These are phyloP conservation scores for Cadophora malorum DNA, from an alignment of 2,329 filamentous ascomycete species.

Conservation along the genomic window DNA sequence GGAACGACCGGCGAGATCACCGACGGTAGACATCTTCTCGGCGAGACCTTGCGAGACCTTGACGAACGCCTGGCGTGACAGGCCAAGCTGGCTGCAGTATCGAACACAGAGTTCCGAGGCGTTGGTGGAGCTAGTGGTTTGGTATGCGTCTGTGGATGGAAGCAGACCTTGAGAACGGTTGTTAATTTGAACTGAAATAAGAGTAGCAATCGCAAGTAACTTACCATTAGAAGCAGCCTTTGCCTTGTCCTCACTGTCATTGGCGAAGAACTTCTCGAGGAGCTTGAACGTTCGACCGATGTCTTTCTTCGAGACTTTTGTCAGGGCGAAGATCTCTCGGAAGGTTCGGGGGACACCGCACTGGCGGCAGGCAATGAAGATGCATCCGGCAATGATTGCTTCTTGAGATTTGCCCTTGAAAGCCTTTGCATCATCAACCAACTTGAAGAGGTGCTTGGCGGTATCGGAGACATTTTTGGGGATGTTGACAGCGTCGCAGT, in stretches of 20 bases:
- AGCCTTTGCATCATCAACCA: slow-evolving; percentile 88
- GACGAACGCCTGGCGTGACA: slow-evolving; percentile 74
- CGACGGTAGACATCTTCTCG: slow-evolving; percentile 75
- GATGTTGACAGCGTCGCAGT: slow-evolving; percentile 86
- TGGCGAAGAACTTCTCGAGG: slow-evolving; percentile 85
- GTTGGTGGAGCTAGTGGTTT: slow-evolving; percentile 76
- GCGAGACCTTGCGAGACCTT: slow-evolving; percentile 83
- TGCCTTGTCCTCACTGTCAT: slow-evolving; percentile 67
- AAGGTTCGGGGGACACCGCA: slow-evolving; percentile 88
- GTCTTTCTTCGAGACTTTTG: slow-evolving; percentile 95
- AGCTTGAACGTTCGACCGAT: slow-evolving; percentile 95
- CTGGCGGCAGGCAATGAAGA: slow-evolving; percentile 97
- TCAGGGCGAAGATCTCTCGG: slow-evolving; percentile 91
- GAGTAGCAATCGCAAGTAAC: slow-evolving; percentile 40
- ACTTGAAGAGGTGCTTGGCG: slow-evolving; percentile 94
- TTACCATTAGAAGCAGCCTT: slow-evolving; percentile 60
- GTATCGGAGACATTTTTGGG: slow-evolving; percentile 83
- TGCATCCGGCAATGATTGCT: slow-evolving; percentile 91
- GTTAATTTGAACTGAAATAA: slow-evolving; percentile 42
- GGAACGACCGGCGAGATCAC: slow-evolving; percentile 85
- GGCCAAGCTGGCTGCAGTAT: slow-evolving; percentile 84
- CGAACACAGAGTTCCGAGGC: slow-evolving; percentile 86
- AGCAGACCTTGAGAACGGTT: slow-evolving; percentile 38
- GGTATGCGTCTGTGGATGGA: slow-evolving; percentile 63
- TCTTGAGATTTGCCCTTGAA: slow-evolving; percentile 97